Base-by-base conservation (phyloP, 164 flowering plant species). In the Piper betle region DNA sequence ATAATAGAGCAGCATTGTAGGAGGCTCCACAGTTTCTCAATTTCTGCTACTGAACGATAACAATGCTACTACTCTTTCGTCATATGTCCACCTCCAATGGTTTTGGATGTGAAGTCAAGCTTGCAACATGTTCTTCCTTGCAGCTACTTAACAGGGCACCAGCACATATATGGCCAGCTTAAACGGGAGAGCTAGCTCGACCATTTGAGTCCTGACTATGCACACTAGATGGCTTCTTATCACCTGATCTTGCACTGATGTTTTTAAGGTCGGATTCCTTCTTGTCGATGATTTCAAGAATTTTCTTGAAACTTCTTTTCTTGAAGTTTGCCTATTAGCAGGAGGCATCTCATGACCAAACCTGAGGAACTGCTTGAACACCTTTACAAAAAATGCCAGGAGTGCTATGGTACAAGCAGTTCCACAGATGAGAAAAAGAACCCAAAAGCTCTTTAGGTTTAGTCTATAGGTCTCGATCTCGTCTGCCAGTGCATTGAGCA, bases 391-490 rank as follows among this genome's bases (percentile, higher is more conserved):
- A 71, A 86, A 93, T 12, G 79, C 42, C 2, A 67, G 37, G 48
- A 94, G 82, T 37, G 97, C 83, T 25, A 87, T 40, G 63, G 83
- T 57, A 73, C 91, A 85, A 1, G 81, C 79, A 37, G 80, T 55
- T 55, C 93, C 97, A 64, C 87, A 84, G 37, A 94, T 84, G 60
- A 88, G 81, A 69, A 88, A 91, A 19, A 91, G 80, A 39, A 97
- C 99, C 96, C 99, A 91, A 64, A 94, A 94, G 76, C 99, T 94
- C 17, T 38, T 69, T 9, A 91, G 87, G 7, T 82, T 75, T 18
- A 94, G 84, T 37, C 69, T 73, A 70, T 61, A 73, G 3, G 69
- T 75, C 40, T 86, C 86, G 20, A 62, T 66, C 64, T 76, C 68
- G 40, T 39, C 64, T 39, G 57, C 54, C 63, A 82, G 73, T 11